Evolutionary conservation across 495 filamentous ascomycete species (phyloP).

Genomic region (Durotheca rogersii): DNA sequence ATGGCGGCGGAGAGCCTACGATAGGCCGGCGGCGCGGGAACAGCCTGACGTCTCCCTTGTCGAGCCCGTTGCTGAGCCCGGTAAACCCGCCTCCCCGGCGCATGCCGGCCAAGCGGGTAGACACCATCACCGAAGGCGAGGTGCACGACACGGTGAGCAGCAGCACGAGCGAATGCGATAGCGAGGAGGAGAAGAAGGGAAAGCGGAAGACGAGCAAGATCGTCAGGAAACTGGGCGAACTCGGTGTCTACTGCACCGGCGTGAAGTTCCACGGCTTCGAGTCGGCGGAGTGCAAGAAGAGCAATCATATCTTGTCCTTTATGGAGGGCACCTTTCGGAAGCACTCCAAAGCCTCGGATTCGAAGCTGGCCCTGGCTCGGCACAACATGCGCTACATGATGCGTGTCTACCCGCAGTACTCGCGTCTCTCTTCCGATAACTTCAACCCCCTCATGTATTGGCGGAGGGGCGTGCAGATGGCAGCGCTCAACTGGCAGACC

Average conservation of each 20-base stretch:
- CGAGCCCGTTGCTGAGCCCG: slow-evolving; percentile 55
- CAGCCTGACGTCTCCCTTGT: slow-evolving; percentile 76
- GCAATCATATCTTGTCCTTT: slow-evolving; percentile 94
- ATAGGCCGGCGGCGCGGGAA: slow-evolving; percentile 65
- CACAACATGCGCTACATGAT: slow-evolving; percentile 93
- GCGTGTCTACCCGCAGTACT: slow-evolving; percentile 84
- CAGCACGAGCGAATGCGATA: slow-evolving; percentile 60
- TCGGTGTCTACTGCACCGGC: slow-evolving; percentile 87
- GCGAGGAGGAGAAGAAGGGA: slow-evolving; percentile 55
- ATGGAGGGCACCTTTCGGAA: slow-evolving; percentile 80
- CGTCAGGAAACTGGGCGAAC: slow-evolving; percentile 73
- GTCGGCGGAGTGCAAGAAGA: slow-evolving; percentile 71
- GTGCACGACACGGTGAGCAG: slow-evolving; percentile 53
- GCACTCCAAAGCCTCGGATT: slow-evolving; percentile 67
- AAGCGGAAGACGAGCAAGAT: slow-evolving; percentile 82
- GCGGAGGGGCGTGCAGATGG: slow-evolving; percentile 96
- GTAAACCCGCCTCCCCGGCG: slow-evolving; percentile 36
- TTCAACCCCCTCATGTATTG: slow-evolving; percentile 91
- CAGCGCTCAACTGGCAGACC: slow-evolving; percentile 96
- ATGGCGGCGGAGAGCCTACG: slow-evolving; percentile 39
- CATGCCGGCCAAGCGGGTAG: slow-evolving; percentile 36
- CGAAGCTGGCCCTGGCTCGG: slow-evolving; percentile 71
- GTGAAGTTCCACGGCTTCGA: slow-evolving; percentile 80
- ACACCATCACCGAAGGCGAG: slow-evolving; percentile 52
- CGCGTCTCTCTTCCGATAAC: slow-evolving; percentile 80